phyloP scores from a whole-genome alignment of 23 red algal genomes.

The Gracilaria domingensis region DNA sequence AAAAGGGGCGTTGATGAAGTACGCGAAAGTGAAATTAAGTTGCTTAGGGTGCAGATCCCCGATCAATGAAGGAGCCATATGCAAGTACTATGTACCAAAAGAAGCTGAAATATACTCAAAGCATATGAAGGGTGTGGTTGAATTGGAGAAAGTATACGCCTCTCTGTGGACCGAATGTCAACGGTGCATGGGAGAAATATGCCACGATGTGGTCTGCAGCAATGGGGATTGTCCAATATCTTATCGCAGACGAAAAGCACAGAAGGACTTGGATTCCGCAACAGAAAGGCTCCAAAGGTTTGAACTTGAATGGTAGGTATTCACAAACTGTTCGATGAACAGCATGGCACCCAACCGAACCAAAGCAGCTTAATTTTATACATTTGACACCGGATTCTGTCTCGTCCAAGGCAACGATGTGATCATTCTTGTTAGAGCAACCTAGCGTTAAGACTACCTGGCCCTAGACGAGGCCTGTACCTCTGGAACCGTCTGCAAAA shows the following conservation, averaged over 20 bases:
- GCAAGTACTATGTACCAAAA: slow-evolving; percentile 74
- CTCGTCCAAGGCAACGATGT: not conserved
- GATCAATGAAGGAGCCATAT: slow-evolving; percentile 78
- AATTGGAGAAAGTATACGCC: slow-evolving; percentile 76
- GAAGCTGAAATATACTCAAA: slow-evolving; percentile 76
- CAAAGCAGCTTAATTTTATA: not conserved
- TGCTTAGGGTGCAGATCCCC: slow-evolving; percentile 90
- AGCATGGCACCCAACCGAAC: not conserved
- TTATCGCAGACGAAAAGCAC: slow-evolving; percentile 91
- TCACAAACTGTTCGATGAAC: not conserved
- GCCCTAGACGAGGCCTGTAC: not conserved
- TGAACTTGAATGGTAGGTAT: slow-evolving; percentile 81
- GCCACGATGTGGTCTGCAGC: slow-evolving; percentile 97
- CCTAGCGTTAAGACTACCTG: not conserved
- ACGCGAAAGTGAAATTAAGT: slow-evolving; percentile 77
- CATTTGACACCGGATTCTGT: not conserved
- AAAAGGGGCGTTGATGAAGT: slow-evolving; percentile 92
- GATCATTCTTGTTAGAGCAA: not conserved
- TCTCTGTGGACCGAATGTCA: slow-evolving; percentile 99
- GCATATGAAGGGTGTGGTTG: slow-evolving; percentile 28
- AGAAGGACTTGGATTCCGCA: slow-evolving; percentile 88
- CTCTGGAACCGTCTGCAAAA: not conserved
- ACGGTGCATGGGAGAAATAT: slow-evolving; percentile 95
- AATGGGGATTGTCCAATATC: slow-evolving; percentile 99
- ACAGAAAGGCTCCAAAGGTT: slow-evolving; percentile 83